These are phyloP conservation scores for Scedosporium boydii DNA, from an alignment of 2,329 filamentous ascomycete genomes.

Conservation along the genomic window DNA sequence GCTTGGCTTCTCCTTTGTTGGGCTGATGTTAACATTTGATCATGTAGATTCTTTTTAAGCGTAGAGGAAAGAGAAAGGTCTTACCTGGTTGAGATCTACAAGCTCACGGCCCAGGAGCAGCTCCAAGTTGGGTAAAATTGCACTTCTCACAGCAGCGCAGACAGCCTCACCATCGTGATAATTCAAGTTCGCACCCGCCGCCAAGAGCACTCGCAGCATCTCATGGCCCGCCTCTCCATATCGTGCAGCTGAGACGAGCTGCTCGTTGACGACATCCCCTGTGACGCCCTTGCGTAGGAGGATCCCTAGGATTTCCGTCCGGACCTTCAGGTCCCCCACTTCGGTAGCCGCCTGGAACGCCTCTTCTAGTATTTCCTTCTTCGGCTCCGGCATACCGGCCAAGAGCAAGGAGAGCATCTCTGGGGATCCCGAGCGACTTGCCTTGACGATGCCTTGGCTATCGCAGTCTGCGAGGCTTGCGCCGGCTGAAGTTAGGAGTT, in stretches of 20 bases:
- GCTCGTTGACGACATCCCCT: conserved; percentile 40
- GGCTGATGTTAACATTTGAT: neutral
- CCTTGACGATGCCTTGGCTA: conserved; percentile 44
- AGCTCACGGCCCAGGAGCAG: conserved; percentile 39
- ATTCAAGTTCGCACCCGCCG: conserved; percentile 44
- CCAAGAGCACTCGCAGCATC: conserved; percentile 40
- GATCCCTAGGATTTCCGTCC: conserved; percentile 39
- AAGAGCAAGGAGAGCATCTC: conserved; percentile 42
- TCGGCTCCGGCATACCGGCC: conserved; percentile 26
- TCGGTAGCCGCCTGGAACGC: conserved; percentile 48
- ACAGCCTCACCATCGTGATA: conserved; percentile 45
- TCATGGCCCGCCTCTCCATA: conserved; percentile 38
- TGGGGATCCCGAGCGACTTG: conserved; percentile 39
- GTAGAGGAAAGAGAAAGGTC: conserved; percentile 7
- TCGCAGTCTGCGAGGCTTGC: conserved; percentile 40
- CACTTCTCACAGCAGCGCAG: conserved; percentile 42
- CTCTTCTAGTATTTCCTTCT: conserved; percentile 32
- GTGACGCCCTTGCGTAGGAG: conserved; percentile 38
- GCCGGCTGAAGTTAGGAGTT: conserved; percentile 40
- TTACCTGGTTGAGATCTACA: conserved; percentile 29
- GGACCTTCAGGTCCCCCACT: conserved; percentile 36
- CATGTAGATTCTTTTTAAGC: neutral
- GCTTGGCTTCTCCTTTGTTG: conserved; percentile 32
- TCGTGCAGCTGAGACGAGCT: conserved; percentile 42
- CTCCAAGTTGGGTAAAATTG: conserved; percentile 38